These are phyloP conservation scores for Xylariaceae sp. DNA, from an alignment of 2,329 filamentous ascomycete genomes.

Conservation along the genomic window DNA sequence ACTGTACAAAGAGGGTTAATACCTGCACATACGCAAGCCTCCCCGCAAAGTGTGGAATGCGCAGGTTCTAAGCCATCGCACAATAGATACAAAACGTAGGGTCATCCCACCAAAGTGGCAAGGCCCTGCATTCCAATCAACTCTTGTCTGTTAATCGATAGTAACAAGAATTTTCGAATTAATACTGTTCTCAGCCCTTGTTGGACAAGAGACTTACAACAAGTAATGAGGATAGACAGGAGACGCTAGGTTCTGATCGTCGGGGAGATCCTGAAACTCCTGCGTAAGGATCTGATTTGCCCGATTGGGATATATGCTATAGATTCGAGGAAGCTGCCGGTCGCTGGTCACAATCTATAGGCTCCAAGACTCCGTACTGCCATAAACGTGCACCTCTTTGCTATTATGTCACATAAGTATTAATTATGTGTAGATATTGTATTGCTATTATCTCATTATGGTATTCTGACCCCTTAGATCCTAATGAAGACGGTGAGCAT, in stretches of 20 bases:
- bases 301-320: conserved; percentile 30
- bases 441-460: conserved; percentile 9
- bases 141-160: not conserved
- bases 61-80: conserved; percentile 16
- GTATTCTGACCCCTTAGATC: conserved; percentile 18
- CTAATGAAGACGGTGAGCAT: conserved; percentile 17
- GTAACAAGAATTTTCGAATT: conserved; percentile 5
- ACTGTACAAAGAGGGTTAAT: conserved; percentile 17
- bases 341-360: conserved; percentile 1
- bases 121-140: conserved; percentile 33
- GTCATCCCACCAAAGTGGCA: conserved; percentile 21
- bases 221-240: conserved; percentile 23
- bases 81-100: no score
- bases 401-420: not conserved
- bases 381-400: not conserved
- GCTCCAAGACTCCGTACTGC: not conserved
- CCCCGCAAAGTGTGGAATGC: conserved; percentile 31
- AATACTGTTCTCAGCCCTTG: conserved; percentile 6
- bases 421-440: not conserved
- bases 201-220: conserved; percentile 9
- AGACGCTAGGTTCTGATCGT: conserved; percentile 15
- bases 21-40: conserved; percentile 22
- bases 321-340: conserved; percentile 28
- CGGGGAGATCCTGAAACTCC: conserved; percentile 35
- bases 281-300: conserved; percentile 24